These are phyloP conservation scores for Nothophaeocryptopus gaeumannii DNA, from an alignment of 2,329 filamentous ascomycete species.

Conservation along the genomic window DNA sequence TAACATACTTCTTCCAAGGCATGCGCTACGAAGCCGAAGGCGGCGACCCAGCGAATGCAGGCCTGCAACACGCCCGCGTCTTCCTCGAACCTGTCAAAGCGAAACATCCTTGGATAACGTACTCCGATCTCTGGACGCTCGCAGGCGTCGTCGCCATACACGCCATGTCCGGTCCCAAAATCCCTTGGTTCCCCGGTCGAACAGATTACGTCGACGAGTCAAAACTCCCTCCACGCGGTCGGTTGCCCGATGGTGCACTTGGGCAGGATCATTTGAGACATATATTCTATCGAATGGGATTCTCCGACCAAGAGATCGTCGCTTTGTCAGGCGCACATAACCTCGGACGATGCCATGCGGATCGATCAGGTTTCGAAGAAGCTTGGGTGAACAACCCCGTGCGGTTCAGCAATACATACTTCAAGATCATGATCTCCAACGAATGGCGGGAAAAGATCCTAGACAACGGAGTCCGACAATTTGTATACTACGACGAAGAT, in stretches of 20 bases:
- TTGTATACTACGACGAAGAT: slow-evolving; percentile 59
- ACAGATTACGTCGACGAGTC: slow-evolving; percentile 62
- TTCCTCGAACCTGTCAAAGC: slow-evolving; percentile 63
- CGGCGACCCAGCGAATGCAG: slow-evolving; percentile 63
- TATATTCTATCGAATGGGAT: slow-evolving; percentile 61
- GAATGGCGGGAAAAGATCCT: slow-evolving; percentile 57
- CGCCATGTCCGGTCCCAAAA: slow-evolving; percentile 59
- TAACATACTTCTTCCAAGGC: too few relatives aligned
- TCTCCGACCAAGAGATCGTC: slow-evolving; percentile 60
- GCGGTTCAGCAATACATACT: slow-evolving; percentile 58
- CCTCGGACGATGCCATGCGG: slow-evolving; percentile 54
- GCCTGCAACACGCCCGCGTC: slow-evolving; percentile 60
- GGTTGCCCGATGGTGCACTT: slow-evolving; percentile 54
- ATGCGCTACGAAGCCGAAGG: slow-evolving; percentile 65
- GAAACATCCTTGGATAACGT: slow-evolving; percentile 62
- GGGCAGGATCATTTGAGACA: slow-evolving; percentile 55
- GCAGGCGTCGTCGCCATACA: slow-evolving; percentile 58
- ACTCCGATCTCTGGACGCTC: slow-evolving; percentile 64
- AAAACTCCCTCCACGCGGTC: slow-evolving; percentile 57
- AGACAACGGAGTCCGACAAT: slow-evolving; percentile 55
- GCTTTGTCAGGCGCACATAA: slow-evolving; percentile 57
- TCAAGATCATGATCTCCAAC: slow-evolving; percentile 50
- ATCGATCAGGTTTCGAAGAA: slow-evolving; percentile 57
- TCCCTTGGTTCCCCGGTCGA: slow-evolving; percentile 57
- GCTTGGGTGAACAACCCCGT: slow-evolving; percentile 54